Evolutionary conservation across 352 stramenopile genomes (phyloP), one percentile per base, ranked within the genome.

Genomic region (Phytophthora lateralis): DNA sequence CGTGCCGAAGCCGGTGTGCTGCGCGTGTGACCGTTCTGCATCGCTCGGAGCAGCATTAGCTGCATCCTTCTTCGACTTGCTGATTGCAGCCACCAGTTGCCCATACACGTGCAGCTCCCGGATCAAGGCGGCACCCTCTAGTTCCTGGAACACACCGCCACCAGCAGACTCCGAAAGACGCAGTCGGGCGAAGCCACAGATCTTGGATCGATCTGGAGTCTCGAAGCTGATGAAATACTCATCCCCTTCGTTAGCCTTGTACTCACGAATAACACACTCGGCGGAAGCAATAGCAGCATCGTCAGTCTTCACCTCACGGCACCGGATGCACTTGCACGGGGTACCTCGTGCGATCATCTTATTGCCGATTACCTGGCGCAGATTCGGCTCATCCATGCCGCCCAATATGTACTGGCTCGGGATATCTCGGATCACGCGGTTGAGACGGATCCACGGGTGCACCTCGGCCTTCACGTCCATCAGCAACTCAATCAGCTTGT

Each of bases 141-240:
- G 74, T 43, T 93, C 83, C 0, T 78, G 78, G 54, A 96, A 96
- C 12, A 93, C 72, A 24, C 77, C 79, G 14, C 69, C 86, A 47
- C 86, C 88, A 18, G 86, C 65, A 2, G 76, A 82, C 30, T 71
- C 30, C 8, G 83, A 93, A 5, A 98, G 63, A 27, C 93, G 89
- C 38, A 98, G 72, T 2, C 91, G 80, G 17, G 85, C 73, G 69
- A 98, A 98, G 3, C 90, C 93, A 55, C 93, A 97, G 55, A 98
- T 97, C 55, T 92, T 97, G 29, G 80, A 82, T 30, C 85, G 66
- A 54, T 98, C 90, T 0, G 85, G 82, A 15, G 90, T 93, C 72
- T 98, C 93, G 38, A 97, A 98, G 63, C 83, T 96, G 30, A 98
- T 80, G 59, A 98, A 98, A 60, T 95, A 96, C 67, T 98, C 93